These are phyloP conservation scores for Trichoderma arundinaceum DNA, from an alignment of 2,329 filamentous ascomycete species.

Conservation along the genomic window DNA sequence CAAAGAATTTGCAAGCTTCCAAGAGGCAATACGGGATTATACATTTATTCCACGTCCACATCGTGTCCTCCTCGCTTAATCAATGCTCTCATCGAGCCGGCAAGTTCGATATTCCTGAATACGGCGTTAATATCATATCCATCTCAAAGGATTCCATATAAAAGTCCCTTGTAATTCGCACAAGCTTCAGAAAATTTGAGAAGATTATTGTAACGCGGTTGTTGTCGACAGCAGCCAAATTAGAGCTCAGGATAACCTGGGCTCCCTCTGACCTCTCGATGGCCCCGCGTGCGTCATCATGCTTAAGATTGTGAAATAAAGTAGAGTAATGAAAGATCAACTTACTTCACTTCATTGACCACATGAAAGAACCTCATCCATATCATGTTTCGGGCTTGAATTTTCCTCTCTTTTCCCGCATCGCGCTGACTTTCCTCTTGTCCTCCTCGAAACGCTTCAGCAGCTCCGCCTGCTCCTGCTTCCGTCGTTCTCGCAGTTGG, in stretches of 20 bases:
- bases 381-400: conserved; percentile 59
- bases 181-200: conserved; percentile 64
- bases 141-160: neutral
- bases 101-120: neutral
- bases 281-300: conserved; percentile 62
- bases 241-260: conserved; percentile 36
- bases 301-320: conserved; percentile 32
- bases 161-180: neutral
- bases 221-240: conserved; percentile 59
- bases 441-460: conserved; percentile 77
- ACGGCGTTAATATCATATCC: conserved; percentile 8
- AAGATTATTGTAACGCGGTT: conserved; percentile 69
- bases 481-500: conserved; percentile 79
- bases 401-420: conserved; percentile 70
- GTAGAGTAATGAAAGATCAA: conserved; percentile 13
- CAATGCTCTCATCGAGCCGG: neutral
- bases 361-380: neutral
- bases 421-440: conserved; percentile 70
- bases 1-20: neutral
- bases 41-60: neutral
- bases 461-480: conserved; percentile 72
- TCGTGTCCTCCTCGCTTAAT: neutral
- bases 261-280: conserved; percentile 44
- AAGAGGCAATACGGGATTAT: neutral
- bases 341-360: conserved; percentile 26